phyloP scores from a whole-genome alignment of 2,329 filamentous ascomycete genomes.

The Cercospora canescens region DNA sequence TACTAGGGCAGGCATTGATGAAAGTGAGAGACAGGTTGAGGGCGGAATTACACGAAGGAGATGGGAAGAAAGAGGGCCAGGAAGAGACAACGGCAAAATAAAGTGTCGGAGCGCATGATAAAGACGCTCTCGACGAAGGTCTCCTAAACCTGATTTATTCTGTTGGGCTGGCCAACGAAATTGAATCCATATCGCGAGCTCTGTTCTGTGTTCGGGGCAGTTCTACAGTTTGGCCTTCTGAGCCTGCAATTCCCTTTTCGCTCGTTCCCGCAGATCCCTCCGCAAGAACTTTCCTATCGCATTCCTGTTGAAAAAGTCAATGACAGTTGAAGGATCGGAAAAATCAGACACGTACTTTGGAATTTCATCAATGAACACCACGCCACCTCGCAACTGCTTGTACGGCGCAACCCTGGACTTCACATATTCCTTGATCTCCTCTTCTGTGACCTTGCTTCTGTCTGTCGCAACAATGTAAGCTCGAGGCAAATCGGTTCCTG shows the following conservation, averaged over 20 bases:
- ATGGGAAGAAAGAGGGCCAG: no score
- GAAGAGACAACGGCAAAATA: not conserved
- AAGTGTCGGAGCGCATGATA: not conserved
- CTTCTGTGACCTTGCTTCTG: slow-evolving; percentile 32
- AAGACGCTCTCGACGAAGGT: not conserved
- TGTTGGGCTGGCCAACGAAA: not conserved
- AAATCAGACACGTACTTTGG: slow-evolving; percentile 36
- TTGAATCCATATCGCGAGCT: no score
- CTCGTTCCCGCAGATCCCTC: slow-evolving; percentile 43
- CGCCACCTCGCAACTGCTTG: slow-evolving; percentile 48
- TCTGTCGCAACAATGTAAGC: slow-evolving; percentile 44
- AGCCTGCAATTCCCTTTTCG: slow-evolving; percentile 40
- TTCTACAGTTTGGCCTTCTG: slow-evolving; percentile 37
- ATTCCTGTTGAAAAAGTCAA: slow-evolving; percentile 25
- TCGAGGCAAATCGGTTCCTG: slow-evolving; percentile 46
- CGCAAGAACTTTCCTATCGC: slow-evolving; percentile 49
- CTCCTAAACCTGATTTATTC: not conserved
- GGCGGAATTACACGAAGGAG: not conserved
- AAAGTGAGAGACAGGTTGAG: slow-evolving; percentile 6
- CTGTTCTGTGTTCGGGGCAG: not conserved
- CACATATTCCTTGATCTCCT: slow-evolving; percentile 42
- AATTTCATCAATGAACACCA: slow-evolving; percentile 47
- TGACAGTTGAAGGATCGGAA: not conserved
- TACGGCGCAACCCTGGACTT: slow-evolving; percentile 45
- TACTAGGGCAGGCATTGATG: slow-evolving; percentile 19